Conservation (phyloP, 805 yeast genomes). For the Lipomyces lipofer region DNA sequence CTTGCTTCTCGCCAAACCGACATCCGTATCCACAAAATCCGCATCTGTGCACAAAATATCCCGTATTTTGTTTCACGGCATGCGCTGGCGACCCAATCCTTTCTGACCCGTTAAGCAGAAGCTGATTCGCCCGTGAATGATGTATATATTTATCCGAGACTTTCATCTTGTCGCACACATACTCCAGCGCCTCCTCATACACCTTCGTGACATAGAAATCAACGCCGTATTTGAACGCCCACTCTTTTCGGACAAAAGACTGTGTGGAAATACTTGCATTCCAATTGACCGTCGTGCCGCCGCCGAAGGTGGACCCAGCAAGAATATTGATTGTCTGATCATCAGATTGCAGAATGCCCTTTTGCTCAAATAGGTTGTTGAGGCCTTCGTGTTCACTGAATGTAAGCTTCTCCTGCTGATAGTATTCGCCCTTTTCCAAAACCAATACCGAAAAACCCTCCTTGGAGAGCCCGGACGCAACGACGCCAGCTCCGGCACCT, state of each 20-base stretch:
- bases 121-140: conserved; percentile 50
- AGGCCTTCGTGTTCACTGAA: conserved; percentile 45
- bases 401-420: conserved; percentile 41
- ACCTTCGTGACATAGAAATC: conserved; percentile 48
- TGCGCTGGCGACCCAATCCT: conserved; percentile 49
- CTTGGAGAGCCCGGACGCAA: conserved; percentile 48
- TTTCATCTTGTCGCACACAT: conserved; percentile 53
- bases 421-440: conserved; percentile 54
- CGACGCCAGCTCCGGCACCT: conserved; percentile 57
- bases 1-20: conserved; percentile 53
- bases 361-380: conserved; percentile 44
- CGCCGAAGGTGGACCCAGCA: conserved; percentile 59
- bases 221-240: conserved; percentile 48
- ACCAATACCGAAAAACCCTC: conserved; percentile 49
- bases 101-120: conserved; percentile 47
- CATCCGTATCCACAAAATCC: conserved; percentile 54
- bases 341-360: conserved; percentile 43
- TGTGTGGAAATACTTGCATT: conserved; percentile 54
- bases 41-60: conserved; percentile 47
- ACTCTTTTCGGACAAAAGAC: conserved; percentile 52
- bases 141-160: conserved; percentile 43
- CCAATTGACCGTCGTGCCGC: conserved; percentile 62
- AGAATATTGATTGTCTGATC: conserved; percentile 44
- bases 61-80: conserved; percentile 50
- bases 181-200: conserved; percentile 49